Base-by-base conservation (phyloP, 192 early-diverging fungal genomes). In the Umbelopsis sp. region DNA sequence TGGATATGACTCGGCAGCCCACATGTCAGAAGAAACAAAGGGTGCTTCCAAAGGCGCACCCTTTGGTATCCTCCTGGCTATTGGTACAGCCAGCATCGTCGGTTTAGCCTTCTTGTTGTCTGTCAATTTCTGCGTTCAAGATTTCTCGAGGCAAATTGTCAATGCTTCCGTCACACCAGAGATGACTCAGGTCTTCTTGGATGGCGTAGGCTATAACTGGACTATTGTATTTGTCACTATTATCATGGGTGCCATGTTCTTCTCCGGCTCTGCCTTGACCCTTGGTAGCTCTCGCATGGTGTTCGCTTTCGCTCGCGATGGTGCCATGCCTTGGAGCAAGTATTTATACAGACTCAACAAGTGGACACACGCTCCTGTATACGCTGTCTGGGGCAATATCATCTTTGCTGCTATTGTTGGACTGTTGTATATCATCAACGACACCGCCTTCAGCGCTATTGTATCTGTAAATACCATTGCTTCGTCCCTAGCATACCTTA, bases 391-490 rank as follows among this genome's bases (percentile, higher is more conserved):
- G 84, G 80, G 77, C 52, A 85, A 85, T 53, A 84, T 84, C 52
- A 67, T 78, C 0, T 72, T 80, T 45, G 78, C 78, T 20, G 51
- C 50, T 21, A 66, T 80, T 25, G 67, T 80, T 15, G 77, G 72
- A 45, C 49, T 78, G 16, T 47, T 74, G n/a, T 84, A 78, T 41
- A 85, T 87, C 37, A 78, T 80, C 66, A 81, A 77, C 22, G 67
- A 76, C 30, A 81, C 80, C 1, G 86, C 86, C 11, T 85, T 84
- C 64, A 73, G 74, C n/a, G 86, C 86, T 21, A 83, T 87, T 64
- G 84, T 87, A 5, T 85, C 84, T 2, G 79, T 87, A 52, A 85
- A 85, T 69, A 87, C 85, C 15, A 84, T 87, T 46, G 85, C 83
- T 0, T 81, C 78, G 0, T 84, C 79, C 20, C 69, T 87, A 25